Evolutionary conservation across 2,329 filamentous ascomycete species (phyloP).

Genomic region (Claviceps citrina): DNA sequence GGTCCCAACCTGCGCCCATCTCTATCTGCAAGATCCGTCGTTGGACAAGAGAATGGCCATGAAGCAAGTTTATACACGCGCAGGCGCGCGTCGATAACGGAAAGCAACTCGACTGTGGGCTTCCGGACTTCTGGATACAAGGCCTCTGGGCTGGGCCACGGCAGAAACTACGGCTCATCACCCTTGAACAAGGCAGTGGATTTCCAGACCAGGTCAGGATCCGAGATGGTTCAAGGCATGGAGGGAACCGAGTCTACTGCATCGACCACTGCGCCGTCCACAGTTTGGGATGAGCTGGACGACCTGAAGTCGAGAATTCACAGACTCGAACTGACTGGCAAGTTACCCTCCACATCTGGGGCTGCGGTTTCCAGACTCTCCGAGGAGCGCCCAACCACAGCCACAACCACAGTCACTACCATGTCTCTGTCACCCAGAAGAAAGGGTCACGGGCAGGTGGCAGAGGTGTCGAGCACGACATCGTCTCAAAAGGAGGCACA

Average conservation of each 20-base stretch:
- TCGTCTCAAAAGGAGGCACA: slow-evolving; percentile 45
- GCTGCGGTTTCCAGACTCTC: slow-evolving; percentile 61
- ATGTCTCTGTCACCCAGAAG: slow-evolving; percentile 81
- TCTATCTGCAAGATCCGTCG: slow-evolving; percentile 32
- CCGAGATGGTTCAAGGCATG: slow-evolving; percentile 23
- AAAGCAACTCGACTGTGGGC: slow-evolving; percentile 24
- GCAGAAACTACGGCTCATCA: slow-evolving; percentile 39
- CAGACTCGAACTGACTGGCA: slow-evolving; percentile 77
- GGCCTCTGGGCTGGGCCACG: slow-evolving; percentile 12
- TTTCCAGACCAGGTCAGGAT: slow-evolving; percentile 14
- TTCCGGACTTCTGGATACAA: slow-evolving; percentile 31
- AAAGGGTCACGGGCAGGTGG: slow-evolving; percentile 12
- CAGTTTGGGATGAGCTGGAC: slow-evolving; percentile 94
- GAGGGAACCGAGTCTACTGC: slow-evolving; percentile 74
- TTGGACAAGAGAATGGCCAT: slow-evolving; percentile 28
- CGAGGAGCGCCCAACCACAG: slow-evolving; percentile 74
- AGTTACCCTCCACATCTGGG: slow-evolving; percentile 66
- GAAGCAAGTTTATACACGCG: slow-evolving; percentile 17
- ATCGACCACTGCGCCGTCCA: slow-evolving; percentile 79
- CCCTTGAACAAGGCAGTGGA: slow-evolving; percentile 35
- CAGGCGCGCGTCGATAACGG: slow-evolving; percentile 31
- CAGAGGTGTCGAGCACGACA: slow-evolving; percentile 25
- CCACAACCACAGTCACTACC: slow-evolving; percentile 80
- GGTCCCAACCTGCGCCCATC: slow-evolving; percentile 24
- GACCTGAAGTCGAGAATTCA: slow-evolving; percentile 88